phyloP scores from a whole-genome alignment of 179 eudicot genomes.

The Corrigiola litoralis region DNA sequence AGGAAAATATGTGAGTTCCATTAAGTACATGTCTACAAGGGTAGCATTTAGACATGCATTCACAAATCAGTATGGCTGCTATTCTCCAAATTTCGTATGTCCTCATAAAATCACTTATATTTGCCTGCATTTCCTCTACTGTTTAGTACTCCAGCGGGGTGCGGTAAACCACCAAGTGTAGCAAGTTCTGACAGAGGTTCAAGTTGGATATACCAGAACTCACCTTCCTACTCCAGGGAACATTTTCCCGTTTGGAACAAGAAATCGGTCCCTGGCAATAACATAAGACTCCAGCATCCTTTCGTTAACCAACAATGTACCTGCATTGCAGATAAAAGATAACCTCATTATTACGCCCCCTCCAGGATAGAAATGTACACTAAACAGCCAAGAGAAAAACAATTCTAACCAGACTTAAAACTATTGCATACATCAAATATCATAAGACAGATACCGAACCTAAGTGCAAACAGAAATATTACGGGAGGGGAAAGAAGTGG shows the following conservation, averaged over 20 bases:
- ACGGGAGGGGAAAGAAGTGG: no score
- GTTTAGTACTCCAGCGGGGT: background rate
- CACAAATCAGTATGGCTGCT: no score
- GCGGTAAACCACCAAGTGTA: background rate
- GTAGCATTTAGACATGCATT: no score
- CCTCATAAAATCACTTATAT: background rate
- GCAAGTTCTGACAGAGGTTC: background rate
- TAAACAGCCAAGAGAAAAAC: background rate
- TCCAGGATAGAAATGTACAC: background rate
- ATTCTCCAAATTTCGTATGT: no score
- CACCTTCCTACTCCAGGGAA: conserved; percentile 97
- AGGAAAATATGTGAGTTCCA: no score
- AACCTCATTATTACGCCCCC: background rate
- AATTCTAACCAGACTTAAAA: no score
- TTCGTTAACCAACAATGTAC: conserved; percentile 90
- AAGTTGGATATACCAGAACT: conserved; percentile 2
- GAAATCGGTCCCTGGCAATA: conserved; percentile 96
- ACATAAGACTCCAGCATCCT: conserved; percentile 97
- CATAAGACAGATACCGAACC: no score
- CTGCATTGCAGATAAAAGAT: conserved; percentile 29
- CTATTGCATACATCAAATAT: no score
- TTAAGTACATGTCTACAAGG: no score
- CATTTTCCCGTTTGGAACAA: conserved; percentile 93
- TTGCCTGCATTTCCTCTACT: background rate
- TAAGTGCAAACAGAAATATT: no score